A percentile compares a stretch with the other conserved stretches of the same genome.
Conservation (phyloP, 164 flowering plant species). For the Vitis labrusca region DNA sequence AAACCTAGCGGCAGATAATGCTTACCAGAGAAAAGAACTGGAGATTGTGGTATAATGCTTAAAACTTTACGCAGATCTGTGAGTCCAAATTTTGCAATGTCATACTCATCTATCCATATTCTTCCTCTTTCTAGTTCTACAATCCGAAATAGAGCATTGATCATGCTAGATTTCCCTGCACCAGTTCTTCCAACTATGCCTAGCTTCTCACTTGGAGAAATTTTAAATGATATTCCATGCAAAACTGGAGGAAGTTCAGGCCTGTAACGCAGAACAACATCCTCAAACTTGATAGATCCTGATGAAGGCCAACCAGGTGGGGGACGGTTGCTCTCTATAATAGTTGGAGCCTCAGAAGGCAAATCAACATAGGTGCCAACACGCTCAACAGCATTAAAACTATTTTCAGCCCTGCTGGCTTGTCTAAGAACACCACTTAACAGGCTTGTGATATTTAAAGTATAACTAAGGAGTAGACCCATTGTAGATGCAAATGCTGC, state of each 20-base stretch:
- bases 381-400: conserved; percentile 88
- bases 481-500: conserved; percentile 86
- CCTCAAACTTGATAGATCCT: conserved; percentile 75
- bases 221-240: conserved; percentile 71
- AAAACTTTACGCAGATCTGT: conserved; percentile 76
- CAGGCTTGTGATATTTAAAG: conserved; percentile 76
- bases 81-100: conserved; percentile 74
- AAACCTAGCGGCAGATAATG: neutral
- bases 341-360: conserved; percentile 79
- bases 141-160: conserved; percentile 89
- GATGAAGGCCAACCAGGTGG: conserved; percentile 92
- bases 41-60: conserved; percentile 93
- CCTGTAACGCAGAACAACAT: conserved; percentile 84
- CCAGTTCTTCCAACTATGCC: conserved; percentile 99
- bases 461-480: conserved; percentile 96
- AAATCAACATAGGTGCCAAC: conserved; percentile 82
- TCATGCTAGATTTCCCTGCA: conserved; percentile 96
- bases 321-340: conserved; percentile 72
- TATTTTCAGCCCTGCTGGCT: conserved; percentile 90
- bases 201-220: conserved; percentile 78
- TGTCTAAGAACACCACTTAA: conserved; percentile 81
- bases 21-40: conserved; percentile 95
- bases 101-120: conserved; percentile 74
- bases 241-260: conserved; percentile 96
- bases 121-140: conserved; percentile 84